A percentile compares a stretch with the other conserved stretches of the same genome.
Evolutionary conservation across 495 filamentous ascomycete genomes (phyloP).

Genomic region (Penicillium chermesinum): DNA sequence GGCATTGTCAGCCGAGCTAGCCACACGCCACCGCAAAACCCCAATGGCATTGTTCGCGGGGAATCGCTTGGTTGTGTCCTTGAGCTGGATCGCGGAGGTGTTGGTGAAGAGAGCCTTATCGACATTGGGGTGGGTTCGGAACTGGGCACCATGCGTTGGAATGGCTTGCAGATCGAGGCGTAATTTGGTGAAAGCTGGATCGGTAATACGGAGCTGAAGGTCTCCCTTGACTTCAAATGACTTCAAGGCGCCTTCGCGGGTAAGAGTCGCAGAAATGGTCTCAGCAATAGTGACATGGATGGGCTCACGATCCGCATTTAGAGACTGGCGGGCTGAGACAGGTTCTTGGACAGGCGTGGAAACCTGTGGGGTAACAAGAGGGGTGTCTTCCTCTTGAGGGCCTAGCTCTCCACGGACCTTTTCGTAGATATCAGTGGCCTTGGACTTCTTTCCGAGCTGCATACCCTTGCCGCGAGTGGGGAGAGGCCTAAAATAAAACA

Average conservation of each 20-base stretch:
- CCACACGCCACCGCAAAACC: constrained; percentile 81
- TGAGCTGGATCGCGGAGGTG: constrained; percentile 74
- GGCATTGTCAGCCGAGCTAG: constrained; percentile 66
- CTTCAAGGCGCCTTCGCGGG: constrained; percentile 77
- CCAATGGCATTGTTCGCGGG: constrained; percentile 85
- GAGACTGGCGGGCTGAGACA: constrained; percentile 55
- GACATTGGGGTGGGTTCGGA: constrained; percentile 91
- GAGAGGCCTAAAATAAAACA: constrained; percentile 42
- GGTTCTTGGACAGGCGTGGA: constrained; percentile 51
- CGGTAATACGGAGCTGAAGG: constrained; percentile 80
- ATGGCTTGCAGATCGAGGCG: constrained; percentile 74
- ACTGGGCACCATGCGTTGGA: constrained; percentile 73
- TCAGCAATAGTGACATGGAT: constrained; percentile 85
- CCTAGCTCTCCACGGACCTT: constrained; percentile 86
- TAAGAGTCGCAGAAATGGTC: constrained; percentile 78
- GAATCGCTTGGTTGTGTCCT: constrained; percentile 79
- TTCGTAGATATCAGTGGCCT: constrained; percentile 94
- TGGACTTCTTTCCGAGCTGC: constrained; percentile 97
- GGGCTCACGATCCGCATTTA: constrained; percentile 67
- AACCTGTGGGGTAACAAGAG: constrained; percentile 63
- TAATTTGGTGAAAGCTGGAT: constrained; percentile 80
- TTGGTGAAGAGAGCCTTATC: constrained; percentile 78
- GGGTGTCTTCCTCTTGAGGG: constrained; percentile 69
- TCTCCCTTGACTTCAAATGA: constrained; percentile 86
- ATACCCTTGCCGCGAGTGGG: constrained; percentile 90